Conservation (phyloP, 352 stramenopile genomes). For the Blastocystis hominis region DNA sequence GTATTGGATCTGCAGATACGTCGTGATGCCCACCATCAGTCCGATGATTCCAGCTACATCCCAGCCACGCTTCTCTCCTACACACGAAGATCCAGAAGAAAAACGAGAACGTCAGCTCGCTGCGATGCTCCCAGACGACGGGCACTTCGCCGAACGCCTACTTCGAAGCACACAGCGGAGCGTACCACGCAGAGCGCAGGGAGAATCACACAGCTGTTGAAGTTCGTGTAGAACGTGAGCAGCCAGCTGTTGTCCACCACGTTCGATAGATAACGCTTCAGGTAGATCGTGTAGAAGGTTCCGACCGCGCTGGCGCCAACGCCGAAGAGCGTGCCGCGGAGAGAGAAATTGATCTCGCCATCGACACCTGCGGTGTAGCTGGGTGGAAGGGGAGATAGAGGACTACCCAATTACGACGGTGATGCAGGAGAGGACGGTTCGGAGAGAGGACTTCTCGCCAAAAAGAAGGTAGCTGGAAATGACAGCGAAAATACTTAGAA, state of each 20-base stretch:
- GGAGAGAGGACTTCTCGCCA: neutral
- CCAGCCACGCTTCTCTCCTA: neutral
- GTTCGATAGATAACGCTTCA: neutral
- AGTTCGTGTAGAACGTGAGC: neutral
- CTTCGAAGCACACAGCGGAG: neutral
- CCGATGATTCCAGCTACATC: constrained; percentile 6
- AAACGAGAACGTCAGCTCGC: neutral
- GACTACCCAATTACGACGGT: neutral
- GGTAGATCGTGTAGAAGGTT: constrained; percentile 1
- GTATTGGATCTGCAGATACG: constrained; percentile 31
- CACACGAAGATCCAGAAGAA: constrained; percentile 10
- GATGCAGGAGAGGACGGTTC: neutral
- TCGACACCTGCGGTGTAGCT: neutral
- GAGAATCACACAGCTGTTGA: constrained; percentile 2
- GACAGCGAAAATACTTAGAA: neutral
- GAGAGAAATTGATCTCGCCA: constrained; percentile 28
- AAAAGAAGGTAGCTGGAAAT: neutral
- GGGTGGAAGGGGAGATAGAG: no score
- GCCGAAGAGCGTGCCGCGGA: neutral
- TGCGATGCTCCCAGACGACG: neutral
- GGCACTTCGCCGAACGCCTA: neutral
- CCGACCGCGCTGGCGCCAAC: neutral
- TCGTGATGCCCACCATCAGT: constrained; percentile 9
- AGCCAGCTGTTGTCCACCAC: neutral
- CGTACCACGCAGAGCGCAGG: neutral